Base-by-base conservation (phyloP, 306 rosid species). In the Fragaria iinumae region DNA sequence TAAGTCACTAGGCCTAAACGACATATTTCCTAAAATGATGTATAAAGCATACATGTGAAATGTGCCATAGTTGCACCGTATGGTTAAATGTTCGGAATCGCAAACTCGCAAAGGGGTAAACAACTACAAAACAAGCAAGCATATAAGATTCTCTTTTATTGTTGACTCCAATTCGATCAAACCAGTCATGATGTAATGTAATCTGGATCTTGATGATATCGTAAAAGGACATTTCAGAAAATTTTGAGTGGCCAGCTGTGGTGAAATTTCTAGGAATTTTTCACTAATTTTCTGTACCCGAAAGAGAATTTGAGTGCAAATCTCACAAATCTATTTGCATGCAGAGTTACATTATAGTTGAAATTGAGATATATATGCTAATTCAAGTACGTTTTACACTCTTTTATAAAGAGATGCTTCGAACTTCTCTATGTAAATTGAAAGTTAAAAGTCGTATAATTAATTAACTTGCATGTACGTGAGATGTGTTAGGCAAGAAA, bases 111-210 rank as follows among this genome's bases (percentile, higher is more conserved):
- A 74, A 8, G 53, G 39, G 73, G 43, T 21, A 50, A 75, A 69
- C 62, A 69, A 64, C 77, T 65, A 80, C 23, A 74, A 70, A 63
- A 71, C 77, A 70, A 76, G 29, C 73, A 48, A 76, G 29, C 73
- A 49, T 14, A 18, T 47, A 32, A 13, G 45, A 44, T 75, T 72
- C 72, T 77, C 67, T 21, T 38, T 34, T 78, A 45, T 55, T 29
- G 53, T 39, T 80, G 84, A 85, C 78, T 76, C 53, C 68, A 57
- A 44, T 76, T 72, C 74, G 56, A 88, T 83, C 84, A 79, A 74
- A 76, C 69, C 21, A 16, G 45, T 5, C 44, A 41, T 70, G 69
- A 78, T 74, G 80, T 25, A 64, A 75, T 70, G 78, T 17, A 41
- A 77, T 49, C 73, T 50, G 67, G 60, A 77, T 0, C 41, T 38